Base-by-base conservation (phyloP, 202 grass and related monocot genomes). In the Cymbopogon flexuosus region DNA sequence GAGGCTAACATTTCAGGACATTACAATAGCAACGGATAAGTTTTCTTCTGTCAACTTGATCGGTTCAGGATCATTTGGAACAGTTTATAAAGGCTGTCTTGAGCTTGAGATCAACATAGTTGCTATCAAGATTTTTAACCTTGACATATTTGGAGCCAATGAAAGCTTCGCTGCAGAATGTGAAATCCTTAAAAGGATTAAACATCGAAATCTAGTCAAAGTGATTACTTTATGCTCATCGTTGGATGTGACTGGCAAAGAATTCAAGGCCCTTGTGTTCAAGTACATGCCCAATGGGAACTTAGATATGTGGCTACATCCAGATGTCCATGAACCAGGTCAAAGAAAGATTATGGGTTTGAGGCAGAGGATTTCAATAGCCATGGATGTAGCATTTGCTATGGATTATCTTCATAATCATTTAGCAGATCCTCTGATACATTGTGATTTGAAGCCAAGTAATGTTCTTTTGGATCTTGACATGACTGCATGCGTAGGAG, bases 321-420 rank as follows among this genome's bases (percentile, higher is more conserved):
- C 68, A 0, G 73, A 62, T 69, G 24, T 1, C 1, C 19, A 18
- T 58, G 15, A 27, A 65, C 0, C 62, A 7, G 12, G 9, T 21
- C 18, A 52, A 16, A 74, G 60, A 13, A 71, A 76, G 9, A 29
- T 15, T 16, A 21, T 84, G 29, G 88, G 9, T 45, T 68, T 90
- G 15, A 40, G 0, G 10, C 79, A 88, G 70, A 88, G 88, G 46
- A 87, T 93, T 24, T 81, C 33, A 23, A 86, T 90, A 79, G 47
- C 76, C 5, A 47, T 82, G 9, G 88, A 91, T 82, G 39, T 89
- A 5, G 80, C 84, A 23, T 71, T 47, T 74, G 80, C 81, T 76
- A 24, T 94, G 42, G 81, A 87, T n/a, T 89, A 94, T 87, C 91
- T 94, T 43, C 91, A 94, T 82, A 83, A 94, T 34, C 82, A 90